These are phyloP conservation scores for Solanum chiquidenum DNA, from an alignment of 257 asterid species.

Conservation along the genomic window DNA sequence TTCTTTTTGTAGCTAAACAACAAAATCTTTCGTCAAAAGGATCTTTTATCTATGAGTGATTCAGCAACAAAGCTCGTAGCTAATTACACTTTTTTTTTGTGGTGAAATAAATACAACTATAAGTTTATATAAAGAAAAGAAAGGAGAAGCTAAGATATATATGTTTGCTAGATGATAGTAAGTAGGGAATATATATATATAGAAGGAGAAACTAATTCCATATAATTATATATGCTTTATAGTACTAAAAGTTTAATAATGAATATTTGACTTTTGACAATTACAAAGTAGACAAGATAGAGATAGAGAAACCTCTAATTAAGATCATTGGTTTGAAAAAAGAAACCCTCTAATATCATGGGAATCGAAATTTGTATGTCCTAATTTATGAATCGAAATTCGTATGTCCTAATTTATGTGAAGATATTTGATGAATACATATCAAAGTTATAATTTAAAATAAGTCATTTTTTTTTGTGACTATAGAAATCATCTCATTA, in stretches of 20 bases:
- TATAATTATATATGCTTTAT: background rate
- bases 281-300: background rate
- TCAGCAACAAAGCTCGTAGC: background rate
- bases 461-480: background rate
- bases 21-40: background rate
- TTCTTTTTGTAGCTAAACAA: background rate
- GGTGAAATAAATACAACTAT: background rate
- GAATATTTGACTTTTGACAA: background rate
- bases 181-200: background rate
- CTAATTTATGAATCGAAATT: background rate
- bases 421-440: background rate
- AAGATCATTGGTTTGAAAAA: background rate
- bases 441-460: background rate
- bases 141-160: background rate
- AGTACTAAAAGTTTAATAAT: background rate
- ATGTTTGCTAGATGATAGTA: background rate
- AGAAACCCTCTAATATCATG: background rate
- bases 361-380: rapidly evolving
- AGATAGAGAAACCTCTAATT: background rate
- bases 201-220: background rate
- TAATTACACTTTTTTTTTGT: background rate
- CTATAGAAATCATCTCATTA: background rate
- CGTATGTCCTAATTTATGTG: background rate
- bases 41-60: background rate
- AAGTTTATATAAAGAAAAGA: background rate